These are phyloP conservation scores for Bipolaris oryzae DNA, from an alignment of 2,329 filamentous ascomycete genomes.

Conservation along the genomic window DNA sequence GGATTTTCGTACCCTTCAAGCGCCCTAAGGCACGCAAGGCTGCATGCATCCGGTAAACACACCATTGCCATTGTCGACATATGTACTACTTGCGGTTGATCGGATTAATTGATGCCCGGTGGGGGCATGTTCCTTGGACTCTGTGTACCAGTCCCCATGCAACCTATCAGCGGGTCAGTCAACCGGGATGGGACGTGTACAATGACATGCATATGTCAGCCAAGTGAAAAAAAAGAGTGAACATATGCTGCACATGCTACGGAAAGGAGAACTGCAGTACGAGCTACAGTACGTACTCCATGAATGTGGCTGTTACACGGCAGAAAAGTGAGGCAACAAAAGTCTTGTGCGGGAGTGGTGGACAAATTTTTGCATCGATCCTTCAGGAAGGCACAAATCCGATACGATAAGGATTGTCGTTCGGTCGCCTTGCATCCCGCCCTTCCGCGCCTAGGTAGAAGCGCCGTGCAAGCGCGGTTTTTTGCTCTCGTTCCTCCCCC, in stretches of 20 bases:
- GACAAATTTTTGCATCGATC: neutral
- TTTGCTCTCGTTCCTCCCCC: neutral
- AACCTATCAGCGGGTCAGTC: neutral
- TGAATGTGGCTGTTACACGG: slow-evolving; percentile 10
- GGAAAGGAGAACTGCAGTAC: no score
- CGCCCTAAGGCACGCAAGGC: slow-evolving; percentile 1
- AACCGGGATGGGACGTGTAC: neutral
- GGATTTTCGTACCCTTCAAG: neutral
- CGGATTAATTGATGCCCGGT: slow-evolving; percentile 1
- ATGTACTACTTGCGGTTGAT: neutral
- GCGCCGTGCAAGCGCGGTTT: slow-evolving; percentile 5
- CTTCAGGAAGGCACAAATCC: neutral
- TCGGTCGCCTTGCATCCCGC: neutral
- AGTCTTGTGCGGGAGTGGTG: neutral
- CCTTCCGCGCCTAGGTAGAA: slow-evolving; percentile 3
- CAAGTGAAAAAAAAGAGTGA: neutral
- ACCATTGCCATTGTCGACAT: neutral
- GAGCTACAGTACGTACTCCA: slow-evolving; percentile 13
- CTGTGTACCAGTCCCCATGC: neutral
- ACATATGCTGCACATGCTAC: neutral
- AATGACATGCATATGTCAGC: neutral
- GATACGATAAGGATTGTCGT: neutral
- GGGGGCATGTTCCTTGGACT: neutral
- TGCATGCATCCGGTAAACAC: slow-evolving; percentile 7
- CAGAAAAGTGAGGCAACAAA: slow-evolving; percentile 1